Base-by-base conservation (phyloP, 768 basidiomycete genomes). In the Hemileccinum impolitum region DNA sequence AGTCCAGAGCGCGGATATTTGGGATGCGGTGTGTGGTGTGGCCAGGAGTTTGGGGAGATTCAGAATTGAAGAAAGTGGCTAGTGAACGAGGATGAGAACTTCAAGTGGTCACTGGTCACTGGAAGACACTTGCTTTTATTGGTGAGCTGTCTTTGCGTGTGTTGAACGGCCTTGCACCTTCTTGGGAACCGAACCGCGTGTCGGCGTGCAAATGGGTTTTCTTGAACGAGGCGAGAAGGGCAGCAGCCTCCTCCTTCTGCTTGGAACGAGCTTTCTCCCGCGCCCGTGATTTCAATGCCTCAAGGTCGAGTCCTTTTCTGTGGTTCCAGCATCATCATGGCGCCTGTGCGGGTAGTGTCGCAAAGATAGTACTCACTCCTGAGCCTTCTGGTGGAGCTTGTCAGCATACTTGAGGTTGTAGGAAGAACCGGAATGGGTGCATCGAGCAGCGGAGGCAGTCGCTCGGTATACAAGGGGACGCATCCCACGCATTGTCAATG, bases 1-100 rank as follows among this genome's bases (percentile, higher is more conserved):
- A 3, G 82, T 89, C 95, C 95, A 98, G 0, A 97, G 75, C 0
- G 84, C 77, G 4, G 85, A 78, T 58, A 99, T 78, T 62, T 90
- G 87, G 10, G 79, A 78, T 6, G 82, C 47, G 3, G 87, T 84
- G 63, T 91, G 88, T 1, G 87, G 80, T 10, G 78, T 77, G 21
- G 78, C 71, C 48, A 89, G 59, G 19, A 94, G 68, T 45, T 82
- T 80, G 17, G 81, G 71, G 12, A 94, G 65, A 66, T 96, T 93
- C 57, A 97, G 72, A 52, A 96, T 85, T 9, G 77, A 81, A 4
- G 83, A 79, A 18, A 98, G 75, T 10, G 93, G 85, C 95, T 97
- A 14, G 42, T 2, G 6, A 25, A 34, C 50, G 18, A 15, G n/a
- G 23, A 28, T 15, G 19, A 9, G 5, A n/a, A 21, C 14, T 17